Base-by-base conservation (phyloP, 2,329 filamentous ascomycete species). In the Dactylellina leptospora region DNA sequence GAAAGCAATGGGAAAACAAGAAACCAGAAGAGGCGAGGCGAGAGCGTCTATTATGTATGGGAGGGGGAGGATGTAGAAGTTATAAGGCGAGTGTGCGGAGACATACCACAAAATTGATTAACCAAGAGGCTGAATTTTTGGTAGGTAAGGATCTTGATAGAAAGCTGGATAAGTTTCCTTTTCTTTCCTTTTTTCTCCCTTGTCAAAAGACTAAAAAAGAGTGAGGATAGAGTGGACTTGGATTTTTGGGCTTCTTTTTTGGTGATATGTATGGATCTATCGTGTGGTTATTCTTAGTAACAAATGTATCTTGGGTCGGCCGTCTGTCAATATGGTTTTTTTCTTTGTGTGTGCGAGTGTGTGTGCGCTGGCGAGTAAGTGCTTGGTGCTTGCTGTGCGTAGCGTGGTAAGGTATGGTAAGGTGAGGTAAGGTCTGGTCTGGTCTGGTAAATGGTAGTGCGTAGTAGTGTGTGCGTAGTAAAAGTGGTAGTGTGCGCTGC, bases 271-370 rank as follows among this genome's bases (percentile, higher is more conserved):
- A 62, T 62, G 58, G 59, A 64, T 64, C 56, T 68, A 20, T 63
- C 51, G 66, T 60, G 54, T 50, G 38, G 68, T 64, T 72, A 72
- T 72, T 72, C 59, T 72, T 72, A 72, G 68, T 59, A 72, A 63
- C 66, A 63, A 48, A 20, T 33, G 45, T 60, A 59, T 54, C 51
- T 63, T 71, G 66, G 51, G 68, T 64, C 59, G 68, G 64, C 50
- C 42, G 64, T 72, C 51, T 59, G 45, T 63, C 47, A 56, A 28
- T n/a, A n/a, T n/a, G n/a, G 28, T 38, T 58, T 53, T 59, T 28
- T 56, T 40, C 36, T 47, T n/a, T n/a, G n/a, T n/a, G n/a, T n/a
- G n/a, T n/a, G n/a, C n/a, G n/a, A n/a, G n/a, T n/a, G n/a, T 51
- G 27, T 20, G 63, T 61, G 63, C 55, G 63, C 55, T 59, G 53